phyloP scores from a whole-genome alignment of 1,139 yeast genomes.

The Scheffersomyces cryptocercus region DNA sequence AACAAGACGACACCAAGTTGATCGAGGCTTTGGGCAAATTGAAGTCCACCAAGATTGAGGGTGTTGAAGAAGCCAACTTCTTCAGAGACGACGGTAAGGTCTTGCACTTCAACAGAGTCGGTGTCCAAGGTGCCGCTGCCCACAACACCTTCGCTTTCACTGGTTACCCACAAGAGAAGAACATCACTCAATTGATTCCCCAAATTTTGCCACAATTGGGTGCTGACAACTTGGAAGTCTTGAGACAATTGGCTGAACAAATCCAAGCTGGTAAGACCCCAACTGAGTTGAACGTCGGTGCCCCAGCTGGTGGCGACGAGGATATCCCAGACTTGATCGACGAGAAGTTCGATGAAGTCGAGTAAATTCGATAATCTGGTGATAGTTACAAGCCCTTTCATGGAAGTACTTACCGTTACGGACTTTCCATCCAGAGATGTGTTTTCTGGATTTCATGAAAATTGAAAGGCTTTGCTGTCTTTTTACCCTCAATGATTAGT shows the following conservation, averaged over 20 bases:
- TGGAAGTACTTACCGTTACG: too few relatives aligned
- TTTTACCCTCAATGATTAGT: too few relatives aligned
- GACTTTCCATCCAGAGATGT: too few relatives aligned
- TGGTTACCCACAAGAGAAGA: conserved; percentile 94
- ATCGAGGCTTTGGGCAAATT: conserved; percentile 88
- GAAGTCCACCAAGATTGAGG: conserved; percentile 85
- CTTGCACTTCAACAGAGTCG: conserved; percentile 91
- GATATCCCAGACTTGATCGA: conserved; percentile 94
- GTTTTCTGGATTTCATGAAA: too few relatives aligned
- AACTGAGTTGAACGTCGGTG: conserved; percentile 46
- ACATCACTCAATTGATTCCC: conserved; percentile 90
- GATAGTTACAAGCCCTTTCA: too few relatives aligned
- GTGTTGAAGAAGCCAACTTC: conserved; percentile 96
- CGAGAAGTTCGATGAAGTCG: conserved; percentile 90
- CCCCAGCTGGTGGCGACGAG: conserved; percentile 56
- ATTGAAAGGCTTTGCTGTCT: too few relatives aligned
- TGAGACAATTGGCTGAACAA: conserved; percentile 89
- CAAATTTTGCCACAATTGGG: conserved; percentile 96
- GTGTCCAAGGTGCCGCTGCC: conserved; percentile 90
- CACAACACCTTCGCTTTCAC: conserved; percentile 93
- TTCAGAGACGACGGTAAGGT: conserved; percentile 96
- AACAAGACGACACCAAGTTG: conserved; percentile 87
- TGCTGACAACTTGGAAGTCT: conserved; percentile 89
- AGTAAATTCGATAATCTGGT: conserved; percentile 33
- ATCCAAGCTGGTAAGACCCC: conserved; percentile 65